Evolutionary conservation across 2,329 filamentous ascomycete genomes (phyloP).

Genomic region (Ceratocystis cubensis): DNA sequence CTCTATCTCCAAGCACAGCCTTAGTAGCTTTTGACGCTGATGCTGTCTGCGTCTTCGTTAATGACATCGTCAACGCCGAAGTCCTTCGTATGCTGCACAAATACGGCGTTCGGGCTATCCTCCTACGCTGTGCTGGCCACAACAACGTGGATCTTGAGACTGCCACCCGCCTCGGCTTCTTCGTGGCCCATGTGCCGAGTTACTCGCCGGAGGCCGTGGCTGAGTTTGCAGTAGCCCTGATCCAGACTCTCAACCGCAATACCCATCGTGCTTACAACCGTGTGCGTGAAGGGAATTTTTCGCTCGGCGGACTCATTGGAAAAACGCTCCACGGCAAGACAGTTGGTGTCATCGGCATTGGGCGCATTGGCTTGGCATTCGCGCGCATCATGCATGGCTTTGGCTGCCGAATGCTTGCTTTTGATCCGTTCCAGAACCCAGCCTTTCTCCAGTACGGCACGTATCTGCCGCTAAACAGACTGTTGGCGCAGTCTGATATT

Average conservation of each 20-base stretch:
- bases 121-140: slow-evolving; percentile 55
- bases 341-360: slow-evolving; percentile 53
- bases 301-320: slow-evolving; percentile 50
- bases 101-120: slow-evolving; percentile 43
- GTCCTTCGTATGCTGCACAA: slow-evolving; percentile 40
- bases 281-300: slow-evolving; percentile 56
- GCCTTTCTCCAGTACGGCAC: slow-evolving; percentile 39
- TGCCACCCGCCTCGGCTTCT: slow-evolving; percentile 43
- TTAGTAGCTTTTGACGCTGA: slow-evolving; percentile 39
- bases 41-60: slow-evolving; percentile 57
- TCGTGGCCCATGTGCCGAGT: slow-evolving; percentile 53
- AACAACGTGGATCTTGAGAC: slow-evolving; percentile 52
- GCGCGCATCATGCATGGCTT: slow-evolving; percentile 52
- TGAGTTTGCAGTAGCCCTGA: slow-evolving; percentile 54
- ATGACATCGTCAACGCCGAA: slow-evolving; percentile 42
- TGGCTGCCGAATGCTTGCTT: slow-evolving; percentile 49
- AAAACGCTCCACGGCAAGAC: slow-evolving; percentile 51
- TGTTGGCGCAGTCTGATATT: slow-evolving; percentile 47
- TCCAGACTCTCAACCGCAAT: slow-evolving; percentile 55
- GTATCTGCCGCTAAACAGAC: slow-evolving; percentile 40
- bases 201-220: slow-evolving; percentile 59
- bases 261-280: slow-evolving; percentile 57
- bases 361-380: slow-evolving; percentile 50
- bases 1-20: slow-evolving; percentile 44
- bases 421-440: slow-evolving; percentile 42